A percentile compares a stretch with the other conserved stretches of the same genome.
phyloP scores from a whole-genome alignment of 1,284 basidiomycete species.

The Phellinidium pouzarii region DNA sequence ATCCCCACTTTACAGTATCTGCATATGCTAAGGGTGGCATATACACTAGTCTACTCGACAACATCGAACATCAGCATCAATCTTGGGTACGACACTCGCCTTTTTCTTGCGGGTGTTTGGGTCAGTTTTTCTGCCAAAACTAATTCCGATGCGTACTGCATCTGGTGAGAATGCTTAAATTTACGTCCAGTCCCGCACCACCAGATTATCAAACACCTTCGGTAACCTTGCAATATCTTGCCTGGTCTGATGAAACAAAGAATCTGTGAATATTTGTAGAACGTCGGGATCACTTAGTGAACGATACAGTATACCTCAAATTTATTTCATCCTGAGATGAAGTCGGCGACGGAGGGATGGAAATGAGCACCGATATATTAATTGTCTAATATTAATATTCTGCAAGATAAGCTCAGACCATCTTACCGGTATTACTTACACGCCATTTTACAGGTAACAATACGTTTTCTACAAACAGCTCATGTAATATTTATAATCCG shows the following conservation, averaged over 20 bases:
- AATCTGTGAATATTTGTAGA: slow-evolving; percentile 59
- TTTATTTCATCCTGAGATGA: no score
- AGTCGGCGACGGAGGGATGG: no score
- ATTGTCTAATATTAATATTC: no score
- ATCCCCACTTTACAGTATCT: slow-evolving; percentile 40
- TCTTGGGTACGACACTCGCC: slow-evolving; percentile 63
- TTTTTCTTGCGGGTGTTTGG: slow-evolving; percentile 77
- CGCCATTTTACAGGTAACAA: no score
- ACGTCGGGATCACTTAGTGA: slow-evolving; percentile 55
- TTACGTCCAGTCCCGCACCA: background rate
- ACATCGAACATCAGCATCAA: slow-evolving; percentile 39
- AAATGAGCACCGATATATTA: no score
- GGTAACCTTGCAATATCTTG: slow-evolving; percentile 67
- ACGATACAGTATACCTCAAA: slow-evolving; percentile 65
- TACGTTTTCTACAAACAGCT: no score
- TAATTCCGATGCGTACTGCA: slow-evolving; percentile 25
- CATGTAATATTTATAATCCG: no score
- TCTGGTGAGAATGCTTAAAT: slow-evolving; percentile 42
- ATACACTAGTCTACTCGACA: slow-evolving; percentile 51
- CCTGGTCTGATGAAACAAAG: slow-evolving; percentile 59
- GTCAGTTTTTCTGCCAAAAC: slow-evolving; percentile 27
- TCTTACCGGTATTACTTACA: no score
- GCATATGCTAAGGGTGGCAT: slow-evolving; percentile 51
- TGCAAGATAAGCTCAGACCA: no score
- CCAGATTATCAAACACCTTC: slow-evolving; percentile 13